Evolutionary conservation across 805 yeast species (phyloP).

Genomic region (Suhomyces sp.): DNA sequence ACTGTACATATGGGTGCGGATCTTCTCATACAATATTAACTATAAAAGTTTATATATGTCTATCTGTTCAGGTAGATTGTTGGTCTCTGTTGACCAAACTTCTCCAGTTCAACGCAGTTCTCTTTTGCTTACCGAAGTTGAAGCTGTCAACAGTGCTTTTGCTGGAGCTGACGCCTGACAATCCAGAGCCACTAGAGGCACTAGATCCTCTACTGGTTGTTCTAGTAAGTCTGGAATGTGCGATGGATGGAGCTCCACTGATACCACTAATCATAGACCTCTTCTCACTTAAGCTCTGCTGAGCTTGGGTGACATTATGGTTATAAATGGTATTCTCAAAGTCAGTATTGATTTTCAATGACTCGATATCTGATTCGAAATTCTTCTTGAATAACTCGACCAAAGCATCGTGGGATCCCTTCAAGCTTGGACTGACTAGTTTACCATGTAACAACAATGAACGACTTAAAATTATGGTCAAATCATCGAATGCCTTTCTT

Average conservation of each 20-base stretch:
- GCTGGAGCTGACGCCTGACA: slow-evolving; percentile 26
- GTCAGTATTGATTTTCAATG: slow-evolving; percentile 35
- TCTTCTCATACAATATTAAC: not conserved
- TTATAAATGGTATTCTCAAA: slow-evolving; percentile 27
- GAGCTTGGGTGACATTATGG: slow-evolving; percentile 16
- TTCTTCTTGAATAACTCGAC: slow-evolving; percentile 62
- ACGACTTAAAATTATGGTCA: slow-evolving; percentile 60
- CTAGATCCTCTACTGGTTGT: slow-evolving; percentile 18
- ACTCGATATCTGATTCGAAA: slow-evolving; percentile 61
- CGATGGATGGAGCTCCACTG: slow-evolving; percentile 11
- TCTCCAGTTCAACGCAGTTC: slow-evolving; percentile 42
- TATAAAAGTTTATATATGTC: too few relatives aligned
- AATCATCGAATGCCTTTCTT: slow-evolving; percentile 59
- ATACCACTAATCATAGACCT: slow-evolving; percentile 13
- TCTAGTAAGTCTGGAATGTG: slow-evolving; percentile 23
- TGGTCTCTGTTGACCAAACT: slow-evolving; percentile 11
- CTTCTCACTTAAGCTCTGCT: slow-evolving; percentile 17
- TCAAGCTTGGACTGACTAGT: slow-evolving; percentile 54
- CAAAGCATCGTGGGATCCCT: slow-evolving; percentile 64
- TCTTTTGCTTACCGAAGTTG: slow-evolving; percentile 17
- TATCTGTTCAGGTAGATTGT: not conserved
- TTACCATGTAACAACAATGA: slow-evolving; percentile 69
- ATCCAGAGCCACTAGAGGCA: slow-evolving; percentile 25
- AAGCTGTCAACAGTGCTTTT: slow-evolving; percentile 11
- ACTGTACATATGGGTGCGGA: not conserved